A percentile compares a stretch with the other conserved stretches of the same genome.
Evolutionary conservation across 768 basidiomycete genomes (phyloP).

Genomic region (Auriscalpium vulgare): DNA sequence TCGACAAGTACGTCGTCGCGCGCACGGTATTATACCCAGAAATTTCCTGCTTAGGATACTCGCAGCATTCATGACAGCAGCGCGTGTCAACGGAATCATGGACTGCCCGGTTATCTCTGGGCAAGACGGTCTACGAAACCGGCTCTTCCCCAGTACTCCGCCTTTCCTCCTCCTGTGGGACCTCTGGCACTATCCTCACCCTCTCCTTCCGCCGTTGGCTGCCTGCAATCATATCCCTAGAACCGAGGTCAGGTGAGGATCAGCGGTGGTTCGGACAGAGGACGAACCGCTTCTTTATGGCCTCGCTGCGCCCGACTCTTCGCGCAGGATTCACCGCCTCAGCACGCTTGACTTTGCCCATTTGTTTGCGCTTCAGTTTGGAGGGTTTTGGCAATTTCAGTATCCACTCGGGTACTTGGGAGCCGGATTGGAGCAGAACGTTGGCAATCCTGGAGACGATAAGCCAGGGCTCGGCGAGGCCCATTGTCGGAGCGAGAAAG

Average conservation of each 20-base stretch:
- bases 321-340: slow-evolving; percentile 68
- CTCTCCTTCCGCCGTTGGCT: slow-evolving; percentile 61
- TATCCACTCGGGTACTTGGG: slow-evolving; percentile 90
- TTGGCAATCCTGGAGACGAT: slow-evolving; percentile 70
- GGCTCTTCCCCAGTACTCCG: not conserved
- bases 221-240: slow-evolving; percentile 16
- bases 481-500: slow-evolving; percentile 1
- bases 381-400: slow-evolving; percentile 89
- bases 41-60: too few relatives aligned
- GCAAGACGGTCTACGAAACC: not conserved
- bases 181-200: slow-evolving; percentile 27
- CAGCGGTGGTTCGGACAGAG: not conserved
- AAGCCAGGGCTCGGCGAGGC: not conserved
- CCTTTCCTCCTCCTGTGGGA: not conserved
- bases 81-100: too few relatives aligned
- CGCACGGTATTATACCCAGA: too few relatives aligned
- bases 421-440: slow-evolving; percentile 90
- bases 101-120: too few relatives aligned
- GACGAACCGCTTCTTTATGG: slow-evolving; percentile 62
- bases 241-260: slow-evolving; percentile 4
- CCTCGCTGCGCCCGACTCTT: slow-evolving; percentile 58
- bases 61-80: too few relatives aligned
- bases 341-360: slow-evolving; percentile 79
- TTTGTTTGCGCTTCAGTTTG: slow-evolving; percentile 75
- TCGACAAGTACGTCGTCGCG: too few relatives aligned